A percentile compares a stretch with the other conserved stretches of the same genome.
Evolutionary conservation across 176 grass and related monocot genomes (phyloP).

Genomic region (Urochloa ruziziensis): DNA sequence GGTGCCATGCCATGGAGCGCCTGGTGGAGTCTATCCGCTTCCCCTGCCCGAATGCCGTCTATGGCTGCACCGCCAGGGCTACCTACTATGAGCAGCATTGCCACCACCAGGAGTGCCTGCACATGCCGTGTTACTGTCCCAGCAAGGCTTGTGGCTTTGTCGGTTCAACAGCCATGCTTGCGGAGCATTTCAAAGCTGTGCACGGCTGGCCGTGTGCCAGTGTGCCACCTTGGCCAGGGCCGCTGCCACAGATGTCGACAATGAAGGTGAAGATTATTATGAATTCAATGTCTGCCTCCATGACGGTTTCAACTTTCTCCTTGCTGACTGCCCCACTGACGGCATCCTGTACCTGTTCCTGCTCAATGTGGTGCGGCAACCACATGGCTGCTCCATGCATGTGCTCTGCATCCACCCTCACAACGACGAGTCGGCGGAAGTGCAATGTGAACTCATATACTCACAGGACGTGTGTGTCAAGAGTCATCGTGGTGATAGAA

Average conservation of each 20-base stretch:
- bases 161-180: background rate
- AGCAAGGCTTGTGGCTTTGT: background rate
- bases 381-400: background rate
- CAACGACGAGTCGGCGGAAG: background rate
- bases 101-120: background rate
- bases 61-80: background rate
- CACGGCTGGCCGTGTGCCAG: background rate
- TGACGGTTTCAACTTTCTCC: background rate
- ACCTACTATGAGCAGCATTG: background rate
- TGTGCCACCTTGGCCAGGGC: background rate
- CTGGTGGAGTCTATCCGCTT: background rate
- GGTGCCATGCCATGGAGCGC: slow-evolving; percentile 1
- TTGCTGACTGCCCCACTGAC: background rate
- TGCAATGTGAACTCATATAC: background rate
- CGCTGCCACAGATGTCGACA: too few relatives aligned
- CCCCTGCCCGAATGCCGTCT: background rate
- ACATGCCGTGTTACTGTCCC: background rate
- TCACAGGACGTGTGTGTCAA: background rate
- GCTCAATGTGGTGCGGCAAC: background rate
- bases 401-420: background rate
- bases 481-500: background rate
- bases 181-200: background rate
- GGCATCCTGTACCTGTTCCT: background rate
- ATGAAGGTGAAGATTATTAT: accelerated
- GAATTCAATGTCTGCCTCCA: background rate